Percentiles rank a stretch among this genome's conserved stretches.
These are phyloP conservation scores for Pelargonium citronellum DNA, from an alignment of 441 rosid species.

Conservation along the genomic window DNA sequence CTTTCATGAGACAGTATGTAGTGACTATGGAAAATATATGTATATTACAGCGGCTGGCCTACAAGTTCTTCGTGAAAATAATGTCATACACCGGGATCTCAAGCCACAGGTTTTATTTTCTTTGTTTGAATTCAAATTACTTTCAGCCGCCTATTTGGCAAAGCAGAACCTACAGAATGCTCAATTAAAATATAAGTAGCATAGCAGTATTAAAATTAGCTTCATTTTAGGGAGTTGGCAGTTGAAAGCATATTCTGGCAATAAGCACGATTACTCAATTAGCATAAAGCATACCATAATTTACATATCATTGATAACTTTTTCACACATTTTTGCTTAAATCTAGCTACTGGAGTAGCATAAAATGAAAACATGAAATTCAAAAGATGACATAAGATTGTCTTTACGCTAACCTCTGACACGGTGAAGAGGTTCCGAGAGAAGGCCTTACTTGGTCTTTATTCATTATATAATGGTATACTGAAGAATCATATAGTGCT, in stretches of 20 bases:
- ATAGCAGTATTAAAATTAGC: no score
- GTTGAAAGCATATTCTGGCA: not conserved
- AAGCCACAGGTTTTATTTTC: slow-evolving; percentile 83
- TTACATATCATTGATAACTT: no score
- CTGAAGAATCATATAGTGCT: no score
- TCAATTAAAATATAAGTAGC: no score
- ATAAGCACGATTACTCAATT: not conserved
- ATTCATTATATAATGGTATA: no score
- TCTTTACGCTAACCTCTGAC: no score
- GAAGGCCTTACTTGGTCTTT: no score
- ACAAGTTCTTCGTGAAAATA: slow-evolving; percentile 82
- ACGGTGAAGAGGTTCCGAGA: no score
- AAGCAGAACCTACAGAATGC: not conserved
- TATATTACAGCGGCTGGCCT: slow-evolving; percentile 65
- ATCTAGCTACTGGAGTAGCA: not conserved
- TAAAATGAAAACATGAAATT: not conserved
- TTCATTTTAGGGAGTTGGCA: not conserved
- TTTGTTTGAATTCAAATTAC: slow-evolving; percentile 12
- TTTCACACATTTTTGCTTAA: no score
- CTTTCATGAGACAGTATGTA: slow-evolving; percentile 22
- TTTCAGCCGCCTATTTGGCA: not conserved
- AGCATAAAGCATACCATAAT: not conserved
- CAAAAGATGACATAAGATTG: not conserved
- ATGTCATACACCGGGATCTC: slow-evolving; percentile 90
- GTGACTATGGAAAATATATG: slow-evolving; percentile 10